Evolutionary conservation across 2,329 filamentous ascomycete genomes (phyloP).

Genomic region (Diplocarpon rosae): DNA sequence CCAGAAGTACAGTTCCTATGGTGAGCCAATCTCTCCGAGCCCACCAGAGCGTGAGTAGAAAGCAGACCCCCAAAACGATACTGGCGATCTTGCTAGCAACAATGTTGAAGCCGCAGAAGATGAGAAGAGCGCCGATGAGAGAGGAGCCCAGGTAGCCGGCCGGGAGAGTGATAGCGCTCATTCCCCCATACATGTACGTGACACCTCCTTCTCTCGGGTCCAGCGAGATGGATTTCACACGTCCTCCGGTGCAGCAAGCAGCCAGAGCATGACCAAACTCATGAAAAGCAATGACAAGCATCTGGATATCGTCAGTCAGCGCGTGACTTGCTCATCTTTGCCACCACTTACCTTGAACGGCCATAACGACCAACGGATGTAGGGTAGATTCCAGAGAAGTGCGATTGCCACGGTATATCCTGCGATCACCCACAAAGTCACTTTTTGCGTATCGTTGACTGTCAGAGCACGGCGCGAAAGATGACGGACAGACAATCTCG

Average conservation of each 20-base stretch:
- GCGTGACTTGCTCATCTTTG: neutral
- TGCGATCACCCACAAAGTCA: slow-evolving; percentile 61
- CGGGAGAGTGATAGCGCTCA: slow-evolving; percentile 58
- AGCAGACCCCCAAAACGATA: slow-evolving; percentile 61
- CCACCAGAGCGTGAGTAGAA: slow-evolving; percentile 75
- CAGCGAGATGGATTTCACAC: slow-evolving; percentile 62
- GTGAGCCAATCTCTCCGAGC: slow-evolving; percentile 69
- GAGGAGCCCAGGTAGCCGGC: slow-evolving; percentile 70
- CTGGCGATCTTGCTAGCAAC: slow-evolving; percentile 72
- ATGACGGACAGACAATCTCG: slow-evolving; percentile 11
- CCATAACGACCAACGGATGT: slow-evolving; percentile 64
- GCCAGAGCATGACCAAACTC: slow-evolving; percentile 69
- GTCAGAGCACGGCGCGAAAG: slow-evolving; percentile 14
- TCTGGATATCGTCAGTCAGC: slow-evolving; percentile 34
- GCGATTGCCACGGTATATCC: slow-evolving; percentile 65
- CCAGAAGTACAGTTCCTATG: slow-evolving; percentile 56
- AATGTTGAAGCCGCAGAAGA: slow-evolving; percentile 72
- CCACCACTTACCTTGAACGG: slow-evolving; percentile 56
- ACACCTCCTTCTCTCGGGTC: slow-evolving; percentile 69
- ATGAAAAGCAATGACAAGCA: slow-evolving; percentile 77
- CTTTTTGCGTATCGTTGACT: slow-evolving; percentile 52
- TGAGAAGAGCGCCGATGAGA: slow-evolving; percentile 65
- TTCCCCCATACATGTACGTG: slow-evolving; percentile 66
- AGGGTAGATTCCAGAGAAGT: slow-evolving; percentile 69
- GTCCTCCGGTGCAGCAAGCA: slow-evolving; percentile 60